Evolutionary conservation across 768 basidiomycete species (phyloP), one percentile per base, ranked within the genome.

Genomic region (Leccinum truebloodii): DNA sequence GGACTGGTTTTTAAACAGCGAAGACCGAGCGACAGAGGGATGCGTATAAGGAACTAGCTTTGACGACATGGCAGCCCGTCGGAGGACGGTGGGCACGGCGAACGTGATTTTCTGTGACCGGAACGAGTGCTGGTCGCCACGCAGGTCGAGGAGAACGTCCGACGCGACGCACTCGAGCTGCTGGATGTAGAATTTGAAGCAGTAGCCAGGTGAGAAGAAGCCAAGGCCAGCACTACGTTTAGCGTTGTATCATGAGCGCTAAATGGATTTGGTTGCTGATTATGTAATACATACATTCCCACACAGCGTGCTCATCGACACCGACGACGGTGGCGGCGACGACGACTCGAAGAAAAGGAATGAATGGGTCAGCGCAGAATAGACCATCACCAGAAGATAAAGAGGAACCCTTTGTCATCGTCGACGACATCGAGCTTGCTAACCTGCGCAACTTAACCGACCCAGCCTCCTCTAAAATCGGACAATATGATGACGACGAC

Each of bases 1-100:
- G 59, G 88, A 79, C 1, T 81, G 80, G 64, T 78, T 83, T 77
- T 83, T 87, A 69, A 90, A 76, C 58, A 92, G 76, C 59, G 79
- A 70, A 44, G 89, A 88, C 62, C 81, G 83, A 60, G 86, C 77
- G 62, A 74, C 66, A n/a, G 80, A 71, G 52, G 82, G 81, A 41
- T 73, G 69, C 59, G 77, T 64, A 74, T 80, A 91, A 53, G 76
- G 75, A 58, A 77, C 71, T 58, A 89, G 78, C 73, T 78, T 85
- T 59, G 86, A 83, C 73, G 87, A 81, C 89, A 90, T 90, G 72
- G 63, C 67, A 20, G 44, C 12, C 44, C 44, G 18, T 44, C 41
- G 44, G 44, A 5, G 44, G n/a, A 20, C n/a, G 44, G n/a, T 46
- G 20, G 44, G 20, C 44, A 46, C n/a, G 20, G 44, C 44, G 44